Conservation (phyloP, 78 protist species). For the Polysphondylium violaceum region DNA sequence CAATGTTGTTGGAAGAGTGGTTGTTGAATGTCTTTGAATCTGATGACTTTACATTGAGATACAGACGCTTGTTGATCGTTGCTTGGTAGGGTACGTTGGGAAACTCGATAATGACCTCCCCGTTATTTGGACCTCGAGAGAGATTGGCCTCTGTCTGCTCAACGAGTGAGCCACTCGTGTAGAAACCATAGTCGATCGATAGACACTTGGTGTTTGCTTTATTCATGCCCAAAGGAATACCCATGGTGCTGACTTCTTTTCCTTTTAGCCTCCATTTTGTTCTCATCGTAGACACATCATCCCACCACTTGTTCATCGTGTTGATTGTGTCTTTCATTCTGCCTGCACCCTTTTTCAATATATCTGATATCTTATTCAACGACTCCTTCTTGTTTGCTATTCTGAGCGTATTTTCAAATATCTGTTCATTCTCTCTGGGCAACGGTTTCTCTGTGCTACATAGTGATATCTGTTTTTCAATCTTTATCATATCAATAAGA, state of each 20-base stretch:
- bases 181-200: conserved; percentile 61
- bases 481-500: conserved; percentile 43
- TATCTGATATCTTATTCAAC: not conserved
- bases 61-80: conserved; percentile 28
- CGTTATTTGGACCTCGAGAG: conserved; percentile 22
- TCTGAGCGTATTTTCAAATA: conserved; percentile 3
- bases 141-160: conserved; percentile 69
- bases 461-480: not conserved
- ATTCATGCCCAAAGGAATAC: not conserved
- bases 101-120: conserved; percentile 37
- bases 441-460: conserved; percentile 11
- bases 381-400: conserved; percentile 17
- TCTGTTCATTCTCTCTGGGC: not conserved
- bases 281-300: conserved; percentile 35
- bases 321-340: conserved; percentile 40
- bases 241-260: not conserved
- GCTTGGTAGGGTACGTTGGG: conserved; percentile 42
- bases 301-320: conserved; percentile 56
- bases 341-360: conserved; percentile 29
- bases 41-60: conserved; percentile 43
- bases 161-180: conserved; percentile 41
- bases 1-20: conserved; percentile 11
- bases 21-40: conserved; percentile 60
- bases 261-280: conserved; percentile 72
- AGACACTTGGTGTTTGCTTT: conserved; percentile 9